A percentile compares a stretch with the other conserved stretches of the same genome.
Evolutionary conservation across 495 filamentous ascomycete species (phyloP).

Genomic region (Xylaria longipes): DNA sequence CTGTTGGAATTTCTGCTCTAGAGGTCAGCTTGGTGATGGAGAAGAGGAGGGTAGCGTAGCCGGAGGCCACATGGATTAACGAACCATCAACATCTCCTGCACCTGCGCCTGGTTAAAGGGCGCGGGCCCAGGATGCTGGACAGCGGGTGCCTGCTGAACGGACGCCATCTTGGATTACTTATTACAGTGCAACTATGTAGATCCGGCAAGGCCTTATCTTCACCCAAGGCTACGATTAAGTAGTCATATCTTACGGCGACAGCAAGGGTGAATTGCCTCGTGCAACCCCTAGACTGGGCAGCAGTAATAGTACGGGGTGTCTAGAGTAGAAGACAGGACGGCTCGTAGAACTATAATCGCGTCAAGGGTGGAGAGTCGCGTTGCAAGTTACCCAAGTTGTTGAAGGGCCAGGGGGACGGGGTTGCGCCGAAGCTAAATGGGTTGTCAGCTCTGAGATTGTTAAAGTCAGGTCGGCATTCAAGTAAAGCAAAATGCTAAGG

Average conservation of each 20-base stretch:
- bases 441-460: constrained; percentile 2
- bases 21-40: constrained; percentile 37
- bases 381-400: constrained; percentile 34
- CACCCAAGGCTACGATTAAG: constrained; percentile 32
- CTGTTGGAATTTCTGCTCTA: constrained; percentile 74
- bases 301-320: constrained; percentile 25
- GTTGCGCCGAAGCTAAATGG: constrained; percentile 21
- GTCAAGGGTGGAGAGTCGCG: constrained; percentile 27
- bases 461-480: background rate
- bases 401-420: constrained; percentile 30
- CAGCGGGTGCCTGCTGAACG: constrained; percentile 70
- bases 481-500: background rate
- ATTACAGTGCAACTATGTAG: constrained; percentile 23
- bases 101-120: constrained; percentile 66
- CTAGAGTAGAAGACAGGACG: background rate
- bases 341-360: constrained; percentile 2
- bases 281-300: constrained; percentile 33
- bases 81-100: constrained; percentile 66
- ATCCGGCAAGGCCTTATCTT: constrained; percentile 29
- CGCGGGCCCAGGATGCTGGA: constrained; percentile 64
- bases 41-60: background rate
- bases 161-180: constrained; percentile 71
- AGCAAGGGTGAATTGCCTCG: constrained; percentile 30
- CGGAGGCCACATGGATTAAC: constrained; percentile 27
- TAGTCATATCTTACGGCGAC: constrained; percentile 47